Base-by-base conservation (phyloP, 23 red algal species). In the Chondrus crispus region DNA sequence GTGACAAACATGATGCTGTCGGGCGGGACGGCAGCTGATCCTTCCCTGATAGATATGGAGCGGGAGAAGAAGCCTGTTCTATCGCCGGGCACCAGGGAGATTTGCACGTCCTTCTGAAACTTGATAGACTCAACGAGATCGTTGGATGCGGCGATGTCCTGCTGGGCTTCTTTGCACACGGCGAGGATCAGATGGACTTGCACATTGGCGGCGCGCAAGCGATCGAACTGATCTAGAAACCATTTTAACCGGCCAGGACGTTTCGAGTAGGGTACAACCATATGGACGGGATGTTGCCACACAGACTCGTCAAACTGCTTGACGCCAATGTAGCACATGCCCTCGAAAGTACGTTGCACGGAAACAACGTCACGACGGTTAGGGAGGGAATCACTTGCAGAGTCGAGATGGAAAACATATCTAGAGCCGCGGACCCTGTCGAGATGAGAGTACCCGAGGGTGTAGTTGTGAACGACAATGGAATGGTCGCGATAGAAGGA, bases 141-240 rank as follows among this genome's bases (percentile, higher is more conserved):
- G 14, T 35, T 40, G n/a, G 54, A 50, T 18, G 36, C 54, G 6
- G 20, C 4, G 19, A 36, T 32, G 63, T 89, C 85, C 2, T 62
- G 38, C 68, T 89, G 49, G 42, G 57, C 62, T 60, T 79, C 24
- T 19, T 46, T 57, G 28, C 85, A 89, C 39, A 77, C 60, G 60
- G 85, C 68, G 38, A 89, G 49, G 37, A 89, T 42, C 42, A 90
- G 62, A 8, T 62, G 47, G 26, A 47, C 28, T 19, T 63, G 24
- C 5, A 45, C 49, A 48, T 38, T 30, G 19, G 13, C 48, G 10
- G 43, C 10, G 16, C 52, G 46, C 30, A 90, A 51, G 8, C n/a
- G 35, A 26, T 80, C 87, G 47, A 90, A 90, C 72, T 81, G 87
- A 3, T 68, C 42, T 30, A 90, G 41, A 80, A 90, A 90, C 87